phyloP scores from a whole-genome alignment of 805 yeast species.

The Metschnikowia kunwiensis region DNA sequence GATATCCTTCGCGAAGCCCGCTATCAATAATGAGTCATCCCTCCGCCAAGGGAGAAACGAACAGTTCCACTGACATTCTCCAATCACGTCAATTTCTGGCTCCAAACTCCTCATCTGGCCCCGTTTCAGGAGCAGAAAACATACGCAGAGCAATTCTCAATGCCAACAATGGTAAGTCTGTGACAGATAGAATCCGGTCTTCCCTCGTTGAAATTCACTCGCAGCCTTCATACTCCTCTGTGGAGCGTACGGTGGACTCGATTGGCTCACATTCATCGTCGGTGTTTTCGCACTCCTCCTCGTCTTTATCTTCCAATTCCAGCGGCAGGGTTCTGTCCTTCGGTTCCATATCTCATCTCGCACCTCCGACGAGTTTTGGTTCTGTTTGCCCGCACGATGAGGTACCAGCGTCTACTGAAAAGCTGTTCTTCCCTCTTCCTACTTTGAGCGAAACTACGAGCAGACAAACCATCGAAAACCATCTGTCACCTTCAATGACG shows the following conservation, averaged over 20 bases:
- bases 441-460: too few relatives aligned
- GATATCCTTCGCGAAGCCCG: too few relatives aligned
- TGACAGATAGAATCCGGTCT: conserved; percentile 33
- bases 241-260: conserved; percentile 18
- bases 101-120: too few relatives aligned
- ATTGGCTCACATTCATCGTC: conserved; percentile 32
- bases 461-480: too few relatives aligned
- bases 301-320: conserved; percentile 32
- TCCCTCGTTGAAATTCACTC: conserved; percentile 33
- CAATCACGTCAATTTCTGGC: too few relatives aligned
- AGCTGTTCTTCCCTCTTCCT: too few relatives aligned
- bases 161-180: conserved; percentile 10
- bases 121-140: not conserved
- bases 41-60: too few relatives aligned
- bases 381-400: conserved; percentile 3
- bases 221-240: conserved; percentile 1
- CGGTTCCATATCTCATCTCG: conserved; percentile 27
- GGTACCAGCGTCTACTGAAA: too few relatives aligned
- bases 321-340: conserved; percentile 29
- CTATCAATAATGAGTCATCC: too few relatives aligned
- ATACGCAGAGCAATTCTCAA: not conserved
- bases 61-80: too few relatives aligned
- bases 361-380: not conserved
- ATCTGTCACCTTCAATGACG: too few relatives aligned
- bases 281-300: conserved; percentile 36